Conservation (phyloP, 108 stramenopile species). For the Seminavis robusta region DNA sequence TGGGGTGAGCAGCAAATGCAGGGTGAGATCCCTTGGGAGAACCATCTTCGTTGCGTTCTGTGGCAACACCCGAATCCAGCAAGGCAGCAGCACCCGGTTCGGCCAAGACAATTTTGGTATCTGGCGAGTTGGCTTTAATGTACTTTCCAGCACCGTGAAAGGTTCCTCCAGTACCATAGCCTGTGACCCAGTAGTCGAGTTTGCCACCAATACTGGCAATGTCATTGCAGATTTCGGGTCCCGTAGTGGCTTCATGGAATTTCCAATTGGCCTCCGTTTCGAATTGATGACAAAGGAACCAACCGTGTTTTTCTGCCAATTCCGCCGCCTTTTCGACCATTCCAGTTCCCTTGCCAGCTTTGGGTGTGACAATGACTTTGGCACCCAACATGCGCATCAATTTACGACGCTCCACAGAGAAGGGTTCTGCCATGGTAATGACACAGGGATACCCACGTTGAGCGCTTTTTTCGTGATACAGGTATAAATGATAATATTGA, state of each 20-base stretch:
- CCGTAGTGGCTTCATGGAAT: constrained; percentile 71
- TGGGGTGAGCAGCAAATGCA: constrained; percentile 37
- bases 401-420: constrained; percentile 62
- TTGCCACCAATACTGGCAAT: constrained; percentile 35
- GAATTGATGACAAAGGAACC: constrained; percentile 70
- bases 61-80: constrained; percentile 51
- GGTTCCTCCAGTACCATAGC: constrained; percentile 72
- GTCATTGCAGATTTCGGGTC: constrained; percentile 65
- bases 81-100: constrained; percentile 69
- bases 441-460: constrained; percentile 77
- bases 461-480: too few relatives aligned
- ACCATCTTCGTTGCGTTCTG: constrained; percentile 53
- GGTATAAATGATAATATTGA: too few relatives aligned
- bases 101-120: constrained; percentile 56
- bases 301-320: constrained; percentile 56
- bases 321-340: constrained; percentile 74
- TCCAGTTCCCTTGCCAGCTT: constrained; percentile 63
- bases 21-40: constrained; percentile 43
- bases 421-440: constrained; percentile 68
- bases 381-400: constrained; percentile 73
- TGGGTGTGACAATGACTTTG: constrained; percentile 58
- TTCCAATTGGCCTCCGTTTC: constrained; percentile 77
- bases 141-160: constrained; percentile 58
- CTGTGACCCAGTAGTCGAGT: constrained; percentile 59
- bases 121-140: constrained; percentile 50